Percentiles rank a stretch among this genome's conserved stretches.
These are phyloP conservation scores for Dinochytrium kinnereticum DNA, from an alignment of 371 early-diverging fungal species.

Conservation along the genomic window DNA sequence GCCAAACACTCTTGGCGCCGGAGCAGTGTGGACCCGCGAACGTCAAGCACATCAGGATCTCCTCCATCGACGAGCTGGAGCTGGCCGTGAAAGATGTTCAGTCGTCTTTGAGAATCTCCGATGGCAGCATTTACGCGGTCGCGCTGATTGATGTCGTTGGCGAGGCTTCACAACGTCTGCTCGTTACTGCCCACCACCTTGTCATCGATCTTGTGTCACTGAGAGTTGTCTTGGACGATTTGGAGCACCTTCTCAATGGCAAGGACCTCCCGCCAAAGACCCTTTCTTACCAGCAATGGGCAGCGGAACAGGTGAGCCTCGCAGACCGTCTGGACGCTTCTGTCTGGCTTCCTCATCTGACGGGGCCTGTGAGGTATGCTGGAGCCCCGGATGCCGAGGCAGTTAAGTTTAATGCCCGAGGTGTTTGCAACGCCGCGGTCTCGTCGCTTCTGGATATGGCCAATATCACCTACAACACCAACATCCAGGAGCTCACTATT, in stretches of 20 bases:
- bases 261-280: conserved; percentile 23
- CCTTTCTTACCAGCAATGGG: conserved; percentile 33
- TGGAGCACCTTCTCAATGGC: conserved; percentile 26
- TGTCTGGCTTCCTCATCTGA: neutral
- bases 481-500: conserved; percentile 24
- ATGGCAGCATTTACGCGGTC: conserved; percentile 21
- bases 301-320: neutral
- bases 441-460: conserved; percentile 20
- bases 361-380: conserved; percentile 1
- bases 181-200: conserved; percentile 36
- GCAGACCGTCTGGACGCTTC: neutral
- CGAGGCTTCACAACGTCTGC: conserved; percentile 21
- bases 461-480: conserved; percentile 21
- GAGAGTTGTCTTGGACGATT: conserved; percentile 38
- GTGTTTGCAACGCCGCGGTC: neutral
- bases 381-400: conserved; percentile 3
- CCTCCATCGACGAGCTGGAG: conserved; percentile 2
- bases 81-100: neutral
- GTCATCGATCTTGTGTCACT: conserved; percentile 39
- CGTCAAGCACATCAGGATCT: neutral
- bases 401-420: neutral
- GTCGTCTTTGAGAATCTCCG: conserved; percentile 11
- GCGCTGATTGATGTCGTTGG: conserved; percentile 9
- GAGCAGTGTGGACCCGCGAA: neutral
- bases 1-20: neutral